Base-by-base conservation (phyloP, 169 alveolate species). In the Cryptosporidium ryanae region DNA sequence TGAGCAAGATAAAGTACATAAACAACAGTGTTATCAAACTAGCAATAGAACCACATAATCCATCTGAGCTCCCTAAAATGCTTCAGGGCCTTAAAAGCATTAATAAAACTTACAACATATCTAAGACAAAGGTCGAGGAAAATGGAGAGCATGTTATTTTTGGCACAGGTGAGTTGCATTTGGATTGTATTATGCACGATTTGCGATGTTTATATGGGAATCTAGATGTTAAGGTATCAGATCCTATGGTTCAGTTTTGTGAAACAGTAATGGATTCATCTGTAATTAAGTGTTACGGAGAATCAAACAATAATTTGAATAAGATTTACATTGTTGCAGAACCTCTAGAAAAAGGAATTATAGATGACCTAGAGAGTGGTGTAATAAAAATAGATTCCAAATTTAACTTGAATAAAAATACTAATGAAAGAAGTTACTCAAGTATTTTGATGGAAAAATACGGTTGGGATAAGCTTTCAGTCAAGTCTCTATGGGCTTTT, bases 61-160 rank as follows among this genome's bases (percentile, higher is more conserved):
- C 99, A 32, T 92, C 98, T 12, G 99, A 98, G 71, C 95, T 98
- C 44, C 99, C 99, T 13, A 97, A 98, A 91, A 97, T 98, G 99
- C 93, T 97, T 5, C 99, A 98, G 90, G 99, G 99, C 1, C 93
- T 98, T 31, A 89, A 98, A 31, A 94, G 97, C 66, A 94, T 98
- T 43, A 96, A 94, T 66, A 97, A 96, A 89, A 90, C 97, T 31
- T 98, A 98, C 70, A 99, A 99, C 12, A 90, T 96, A 21, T 92
- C 96, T 5, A 92, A 92, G 57, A 94, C 98, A 15, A 95, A 97
- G 57, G 99, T 98, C 8, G 99, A 98, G 84, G 99, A 98, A 89
- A 94, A 98, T 49, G 99, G 99, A 15, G 99, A 97, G 91, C 99
- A 98, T 83, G 96, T 98, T 18, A 71, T 98, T 52, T 87, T 98